Evolutionary conservation across 495 filamentous ascomycete genomes (phyloP).

Genomic region (Stereocaulon alpinum): DNA sequence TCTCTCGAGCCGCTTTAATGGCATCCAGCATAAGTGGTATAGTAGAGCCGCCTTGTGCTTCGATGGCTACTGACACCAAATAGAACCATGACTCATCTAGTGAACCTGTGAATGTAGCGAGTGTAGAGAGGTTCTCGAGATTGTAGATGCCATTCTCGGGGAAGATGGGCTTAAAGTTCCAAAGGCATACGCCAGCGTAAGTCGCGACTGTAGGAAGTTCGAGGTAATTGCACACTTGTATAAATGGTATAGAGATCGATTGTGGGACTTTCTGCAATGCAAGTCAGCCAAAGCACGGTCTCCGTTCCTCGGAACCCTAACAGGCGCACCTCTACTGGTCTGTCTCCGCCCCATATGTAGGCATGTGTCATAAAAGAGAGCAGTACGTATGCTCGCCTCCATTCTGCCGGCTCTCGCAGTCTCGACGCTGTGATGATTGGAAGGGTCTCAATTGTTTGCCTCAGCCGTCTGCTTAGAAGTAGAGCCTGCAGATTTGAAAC

Average conservation of each 20-base stretch:
- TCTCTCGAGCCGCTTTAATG: constrained; percentile 65
- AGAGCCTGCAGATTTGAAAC: constrained; percentile 76
- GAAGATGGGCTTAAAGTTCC: constrained; percentile 94
- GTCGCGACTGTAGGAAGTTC: constrained; percentile 91
- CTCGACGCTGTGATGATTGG: constrained; percentile 72
- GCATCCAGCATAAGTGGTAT: constrained; percentile 81
- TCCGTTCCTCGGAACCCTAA: neutral
- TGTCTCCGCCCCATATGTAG: constrained; percentile 90
- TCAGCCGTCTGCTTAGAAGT: constrained; percentile 70
- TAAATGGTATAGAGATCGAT: constrained; percentile 71
- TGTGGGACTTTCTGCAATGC: constrained; percentile 62
- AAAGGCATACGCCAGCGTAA: constrained; percentile 81
- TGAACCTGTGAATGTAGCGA: constrained; percentile 88
- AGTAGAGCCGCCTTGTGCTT: constrained; percentile 82
- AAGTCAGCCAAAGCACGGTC: neutral
- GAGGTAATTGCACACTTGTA: constrained; percentile 65
- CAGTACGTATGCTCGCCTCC: constrained; percentile 81
- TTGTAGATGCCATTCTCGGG: constrained; percentile 66
- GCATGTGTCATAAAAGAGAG: constrained; percentile 82
- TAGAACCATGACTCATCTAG: constrained; percentile 99
- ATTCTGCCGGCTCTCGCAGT: constrained; percentile 74
- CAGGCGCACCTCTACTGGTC: constrained; percentile 55
- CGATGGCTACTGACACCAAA: constrained; percentile 87
- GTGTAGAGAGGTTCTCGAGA: constrained; percentile 72
- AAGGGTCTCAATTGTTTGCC: constrained; percentile 63